Conservation (phyloP, 208 protist genomes). For the Leishmania amazonensis region DNA sequence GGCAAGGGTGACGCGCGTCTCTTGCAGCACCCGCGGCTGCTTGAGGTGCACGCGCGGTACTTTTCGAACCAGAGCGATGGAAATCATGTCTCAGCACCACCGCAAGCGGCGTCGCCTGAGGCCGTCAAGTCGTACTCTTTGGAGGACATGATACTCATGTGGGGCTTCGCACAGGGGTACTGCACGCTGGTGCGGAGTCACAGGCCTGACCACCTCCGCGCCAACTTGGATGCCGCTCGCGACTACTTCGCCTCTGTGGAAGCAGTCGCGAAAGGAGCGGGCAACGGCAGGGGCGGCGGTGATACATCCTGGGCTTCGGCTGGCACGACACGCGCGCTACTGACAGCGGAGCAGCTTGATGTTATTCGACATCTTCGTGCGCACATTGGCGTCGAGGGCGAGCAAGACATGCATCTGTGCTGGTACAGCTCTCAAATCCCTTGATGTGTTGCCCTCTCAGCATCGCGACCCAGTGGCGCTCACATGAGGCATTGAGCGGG, state of each 20-base stretch:
- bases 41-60: slow-evolving; percentile 35
- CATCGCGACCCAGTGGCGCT: not conserved
- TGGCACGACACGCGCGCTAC: slow-evolving; percentile 16
- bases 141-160: slow-evolving; percentile 69
- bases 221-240: slow-evolving; percentile 42
- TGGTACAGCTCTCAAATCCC: slow-evolving; percentile 69
- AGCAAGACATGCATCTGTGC: slow-evolving; percentile 53
- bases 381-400: slow-evolving; percentile 43
- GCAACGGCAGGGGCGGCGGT: not conserved
- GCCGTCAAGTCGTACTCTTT: slow-evolving; percentile 31
- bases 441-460: slow-evolving; percentile 22
- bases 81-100: not conserved
- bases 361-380: slow-evolving; percentile 43
- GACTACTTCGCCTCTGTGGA: slow-evolving; percentile 44
- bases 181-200: slow-evolving; percentile 64
- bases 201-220: slow-evolving; percentile 40
- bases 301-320: not conserved
- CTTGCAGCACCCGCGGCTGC: slow-evolving; percentile 50
- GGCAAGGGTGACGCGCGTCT: slow-evolving; percentile 56
- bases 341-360: slow-evolving; percentile 46
- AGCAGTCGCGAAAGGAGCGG: not conserved
- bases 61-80: slow-evolving; percentile 26
- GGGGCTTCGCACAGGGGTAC: slow-evolving; percentile 75
- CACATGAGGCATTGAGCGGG: not conserved
- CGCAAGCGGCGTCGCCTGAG: not conserved